These are phyloP conservation scores for Cryphonectria carpinicola DNA, from an alignment of 2,329 filamentous ascomycete genomes.

Conservation along the genomic window DNA sequence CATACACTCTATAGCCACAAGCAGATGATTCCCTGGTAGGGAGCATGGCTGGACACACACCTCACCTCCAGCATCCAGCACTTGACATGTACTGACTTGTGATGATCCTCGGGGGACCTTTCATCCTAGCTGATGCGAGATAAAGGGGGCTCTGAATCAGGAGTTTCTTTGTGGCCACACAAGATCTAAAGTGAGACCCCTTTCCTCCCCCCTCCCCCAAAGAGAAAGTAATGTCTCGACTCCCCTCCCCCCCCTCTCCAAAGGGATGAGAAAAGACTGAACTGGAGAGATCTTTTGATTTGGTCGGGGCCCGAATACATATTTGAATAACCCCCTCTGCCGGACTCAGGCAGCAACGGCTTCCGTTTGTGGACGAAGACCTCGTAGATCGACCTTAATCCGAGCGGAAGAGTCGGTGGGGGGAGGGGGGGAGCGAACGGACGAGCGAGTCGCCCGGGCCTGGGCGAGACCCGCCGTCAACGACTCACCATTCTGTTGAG, in stretches of 20 bases:
- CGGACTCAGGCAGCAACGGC: conserved; percentile 1
- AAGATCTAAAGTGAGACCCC: not conserved
- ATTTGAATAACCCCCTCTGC: not conserved
- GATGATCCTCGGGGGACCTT: not conserved
- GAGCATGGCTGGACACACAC: not conserved
- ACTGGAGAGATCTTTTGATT: not conserved
- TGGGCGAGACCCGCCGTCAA: conserved; percentile 3
- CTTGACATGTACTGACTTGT: not conserved
- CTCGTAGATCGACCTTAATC: conserved; percentile 22
- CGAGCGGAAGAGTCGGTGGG: conserved; percentile 24
- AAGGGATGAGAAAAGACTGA: not conserved
- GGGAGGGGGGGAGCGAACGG: not conserved
- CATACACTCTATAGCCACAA: not conserved
- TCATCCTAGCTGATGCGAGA: not conserved
- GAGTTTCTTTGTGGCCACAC: not conserved
- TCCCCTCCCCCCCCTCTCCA: not conserved
- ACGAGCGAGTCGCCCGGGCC: not conserved
- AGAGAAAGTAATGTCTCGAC: not conserved
- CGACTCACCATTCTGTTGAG: not conserved
- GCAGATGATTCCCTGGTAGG: not conserved
- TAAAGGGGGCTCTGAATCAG: not conserved
- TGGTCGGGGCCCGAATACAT: conserved; percentile 16
- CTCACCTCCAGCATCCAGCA: not conserved
- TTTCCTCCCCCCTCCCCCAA: not conserved
- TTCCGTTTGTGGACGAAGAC: conserved; percentile 6